These are phyloP conservation scores for Solanum sitiens DNA, from an alignment of 257 asterid species.

Conservation along the genomic window DNA sequence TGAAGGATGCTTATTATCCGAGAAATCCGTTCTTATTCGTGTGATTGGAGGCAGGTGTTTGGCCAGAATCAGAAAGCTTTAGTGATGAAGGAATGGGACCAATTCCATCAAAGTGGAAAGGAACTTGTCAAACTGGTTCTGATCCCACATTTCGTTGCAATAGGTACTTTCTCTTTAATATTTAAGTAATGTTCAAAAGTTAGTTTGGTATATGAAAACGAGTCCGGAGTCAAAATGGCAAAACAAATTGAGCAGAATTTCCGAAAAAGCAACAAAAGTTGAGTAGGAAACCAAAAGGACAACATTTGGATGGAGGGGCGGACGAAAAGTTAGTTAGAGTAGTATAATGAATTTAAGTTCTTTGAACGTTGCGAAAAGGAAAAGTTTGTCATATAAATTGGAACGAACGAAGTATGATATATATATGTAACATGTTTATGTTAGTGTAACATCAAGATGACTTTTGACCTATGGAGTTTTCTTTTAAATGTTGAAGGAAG, in stretches of 20 bases:
- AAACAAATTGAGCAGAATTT: too few relatives aligned
- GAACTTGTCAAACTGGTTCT: conserved; percentile 52
- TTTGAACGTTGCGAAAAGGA: not conserved
- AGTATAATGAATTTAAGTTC: not conserved
- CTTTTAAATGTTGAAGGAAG: conserved; percentile 32
- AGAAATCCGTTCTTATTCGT: not conserved
- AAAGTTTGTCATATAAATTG: not conserved
- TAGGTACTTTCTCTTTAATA: conserved; percentile 24
- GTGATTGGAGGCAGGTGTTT: conserved; percentile 42
- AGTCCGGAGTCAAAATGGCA: too few relatives aligned
- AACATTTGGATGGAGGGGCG: too few relatives aligned
- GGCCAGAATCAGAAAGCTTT: conserved; percentile 92
- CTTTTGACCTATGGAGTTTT: not conserved
- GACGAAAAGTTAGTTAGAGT: not conserved
- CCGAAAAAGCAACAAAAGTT: too few relatives aligned
- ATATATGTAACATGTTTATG: not conserved
- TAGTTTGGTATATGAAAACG: not conserved
- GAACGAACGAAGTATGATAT: not conserved
- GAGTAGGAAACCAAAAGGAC: too few relatives aligned
- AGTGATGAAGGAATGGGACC: conserved; percentile 62
- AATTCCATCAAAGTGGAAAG: conserved; percentile 78
- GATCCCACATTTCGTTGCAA: conserved; percentile 70
- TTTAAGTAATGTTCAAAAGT: not conserved
- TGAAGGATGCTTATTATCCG: not conserved
- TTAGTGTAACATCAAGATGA: not conserved